Conservation (phyloP, 495 filamentous ascomycete species). For the Aspergillus carlsbadensis region DNA sequence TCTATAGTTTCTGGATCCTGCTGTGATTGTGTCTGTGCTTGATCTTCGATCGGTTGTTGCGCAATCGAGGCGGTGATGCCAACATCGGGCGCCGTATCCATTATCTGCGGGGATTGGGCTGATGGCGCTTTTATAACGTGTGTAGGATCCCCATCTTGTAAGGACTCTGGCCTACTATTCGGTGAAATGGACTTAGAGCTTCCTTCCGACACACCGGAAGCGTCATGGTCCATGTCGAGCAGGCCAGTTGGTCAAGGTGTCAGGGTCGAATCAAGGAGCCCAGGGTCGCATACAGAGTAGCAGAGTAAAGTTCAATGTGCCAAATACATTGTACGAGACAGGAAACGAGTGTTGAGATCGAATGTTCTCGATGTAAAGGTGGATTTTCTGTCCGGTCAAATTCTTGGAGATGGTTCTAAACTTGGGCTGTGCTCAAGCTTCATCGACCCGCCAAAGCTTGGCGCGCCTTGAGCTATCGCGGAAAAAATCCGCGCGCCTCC, state of each 20-base stretch:
- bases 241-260: slow-evolving; percentile 4
- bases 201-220: slow-evolving; percentile 24
- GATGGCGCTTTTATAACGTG: slow-evolving; percentile 11
- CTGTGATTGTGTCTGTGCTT: slow-evolving; percentile 1
- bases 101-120: slow-evolving; percentile 13
- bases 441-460: slow-evolving; percentile 10
- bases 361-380: not conserved
- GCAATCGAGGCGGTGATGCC: not conserved
- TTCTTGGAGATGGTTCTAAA: not conserved
- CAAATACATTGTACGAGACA: slow-evolving; percentile 10
- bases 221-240: slow-evolving; percentile 36
- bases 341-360: not conserved
- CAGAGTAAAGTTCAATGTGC: slow-evolving; percentile 1
- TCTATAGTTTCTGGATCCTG: not conserved
- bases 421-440: not conserved
- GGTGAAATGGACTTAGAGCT: slow-evolving; percentile 21
- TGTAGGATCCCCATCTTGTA: slow-evolving; percentile 12
- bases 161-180: slow-evolving; percentile 14
- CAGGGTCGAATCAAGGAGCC: slow-evolving; percentile 3
- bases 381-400: not conserved
- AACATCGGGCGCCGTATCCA: slow-evolving; percentile 9
- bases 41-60: slow-evolving; percentile 17
- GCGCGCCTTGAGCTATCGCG: slow-evolving; percentile 9
- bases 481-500: slow-evolving; percentile 12
- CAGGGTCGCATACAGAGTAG: slow-evolving; percentile 11